Evolutionary conservation across 2,329 filamentous ascomycete species (phyloP).

Genomic region (Pseudopyricularia cyperi): DNA sequence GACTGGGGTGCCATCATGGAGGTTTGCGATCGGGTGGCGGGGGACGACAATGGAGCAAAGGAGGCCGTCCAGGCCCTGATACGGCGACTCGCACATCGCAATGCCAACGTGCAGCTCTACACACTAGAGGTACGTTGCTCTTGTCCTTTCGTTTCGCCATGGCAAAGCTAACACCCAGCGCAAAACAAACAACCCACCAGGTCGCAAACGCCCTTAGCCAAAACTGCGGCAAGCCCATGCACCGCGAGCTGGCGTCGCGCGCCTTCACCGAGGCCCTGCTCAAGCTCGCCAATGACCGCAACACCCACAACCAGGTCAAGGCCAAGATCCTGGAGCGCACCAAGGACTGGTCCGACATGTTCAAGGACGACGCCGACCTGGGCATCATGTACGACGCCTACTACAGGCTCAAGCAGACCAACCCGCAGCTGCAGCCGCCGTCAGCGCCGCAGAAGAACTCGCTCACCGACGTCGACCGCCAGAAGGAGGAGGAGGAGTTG

Average conservation of each 20-base stretch:
- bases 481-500: conserved; percentile 93
- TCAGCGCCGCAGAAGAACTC: conserved; percentile 88
- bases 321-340: conserved; percentile 94
- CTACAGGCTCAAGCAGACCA: conserved; percentile 67
- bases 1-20: conserved; percentile 55
- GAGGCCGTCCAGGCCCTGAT: conserved; percentile 84
- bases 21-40: conserved; percentile 46
- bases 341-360: conserved; percentile 95
- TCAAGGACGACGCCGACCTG: conserved; percentile 73
- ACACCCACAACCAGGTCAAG: conserved; percentile 93
- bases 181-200: conserved; percentile 24
- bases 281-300: conserved; percentile 83
- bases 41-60: conserved; percentile 51
- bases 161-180: conserved; percentile 3
- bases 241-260: conserved; percentile 79
- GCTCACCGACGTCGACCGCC: conserved; percentile 78
- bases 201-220: conserved; percentile 84
- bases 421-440: conserved; percentile 81
- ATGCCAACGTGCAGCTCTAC: conserved; percentile 92
- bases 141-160: background rate
- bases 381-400: conserved; percentile 98
- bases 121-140: conserved; percentile 58
- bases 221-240: conserved; percentile 77
- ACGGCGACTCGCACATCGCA: conserved; percentile 81
- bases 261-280: conserved; percentile 91